phyloP scores from a whole-genome alignment of 208 protist genomes.

The Trypanosomatidae sp. region DNA sequence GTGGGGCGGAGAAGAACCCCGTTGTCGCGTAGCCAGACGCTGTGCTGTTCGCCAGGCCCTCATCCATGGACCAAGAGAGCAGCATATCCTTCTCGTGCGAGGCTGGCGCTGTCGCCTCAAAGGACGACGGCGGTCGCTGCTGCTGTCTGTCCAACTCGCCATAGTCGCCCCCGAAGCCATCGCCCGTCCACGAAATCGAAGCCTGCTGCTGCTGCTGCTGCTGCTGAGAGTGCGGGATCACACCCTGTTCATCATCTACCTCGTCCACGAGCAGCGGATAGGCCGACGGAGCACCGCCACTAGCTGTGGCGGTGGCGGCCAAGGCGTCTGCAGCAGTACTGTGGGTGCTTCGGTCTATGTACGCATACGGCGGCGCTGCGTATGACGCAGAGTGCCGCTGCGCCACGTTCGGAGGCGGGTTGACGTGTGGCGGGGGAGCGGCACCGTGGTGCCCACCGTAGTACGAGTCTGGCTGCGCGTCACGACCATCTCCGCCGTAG shows the following conservation, averaged over 20 bases:
- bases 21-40: not conserved
- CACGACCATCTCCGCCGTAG: not conserved
- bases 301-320: not conserved
- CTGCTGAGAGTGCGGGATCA: not conserved
- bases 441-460: not conserved
- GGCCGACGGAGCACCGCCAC: not conserved
- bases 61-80: slow-evolving; percentile 22
- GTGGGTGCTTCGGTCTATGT: not conserved
- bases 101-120: not conserved
- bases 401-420: not conserved
- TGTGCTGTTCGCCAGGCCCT: slow-evolving; percentile 10
- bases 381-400: not conserved
- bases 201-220: slow-evolving; percentile 6
- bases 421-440: not conserved
- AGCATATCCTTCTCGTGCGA: slow-evolving; percentile 11
- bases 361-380: not conserved
- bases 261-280: slow-evolving; percentile 27
- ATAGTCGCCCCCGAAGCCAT: not conserved
- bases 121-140: not conserved
- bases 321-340: not conserved
- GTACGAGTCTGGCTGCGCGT: not conserved
- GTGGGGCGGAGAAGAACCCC: not conserved
- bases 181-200: not conserved
- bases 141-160: not conserved
- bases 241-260: slow-evolving; percentile 10